Evolutionary conservation across 768 basidiomycete species (phyloP), one percentile per base, ranked within the genome.

Genomic region (Trametes meyenii): DNA sequence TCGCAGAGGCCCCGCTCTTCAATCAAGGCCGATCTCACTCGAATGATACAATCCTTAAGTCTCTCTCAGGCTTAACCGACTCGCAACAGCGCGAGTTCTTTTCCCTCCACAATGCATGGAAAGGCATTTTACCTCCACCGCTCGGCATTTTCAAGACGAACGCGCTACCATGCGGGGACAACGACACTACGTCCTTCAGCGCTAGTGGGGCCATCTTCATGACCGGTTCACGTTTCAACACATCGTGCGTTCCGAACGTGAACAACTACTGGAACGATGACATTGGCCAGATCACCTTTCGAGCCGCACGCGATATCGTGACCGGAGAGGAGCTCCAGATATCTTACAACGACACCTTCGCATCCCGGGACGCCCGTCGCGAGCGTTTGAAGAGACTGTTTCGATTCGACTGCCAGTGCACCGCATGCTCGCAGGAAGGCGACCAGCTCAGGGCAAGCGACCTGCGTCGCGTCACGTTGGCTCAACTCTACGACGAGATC

Each of bases 261-360:
- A 67, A 59, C 62, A 65, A 66, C 43, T 62, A 50, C 48, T 72
- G 71, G 71, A 60, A 71, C 44, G 62, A 61, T 2, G 26, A 53
- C 5, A 42, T 29, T 5, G 48, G 55, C 5, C 39, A 64, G 13
- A 72, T 74, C 61, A 46, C 55, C n/a, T 72, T 72, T 50, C 57
- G 65, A 21, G 71, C 71, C 2, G 45, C 70, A 19, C 61, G 66
- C 35, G 70, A 69, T 45, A 57, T 74, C 21, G 60, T 12, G 26
- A 51, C 44, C 5, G 71, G 66, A 5, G 70, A 74, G 60, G 71
- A 74, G 61, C 62, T 74, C 6, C 71, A 68, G 51, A 67, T 72
- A 52, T 62, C 62, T 35, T 74, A 74, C 46, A 54, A 49, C 21
- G 58, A 64, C 13, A 55, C 61, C 0, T 58, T 67, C 12, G 57